Conservation (phyloP, 192 early-diverging fungal species). For the Glomus cerebriforme region DNA sequence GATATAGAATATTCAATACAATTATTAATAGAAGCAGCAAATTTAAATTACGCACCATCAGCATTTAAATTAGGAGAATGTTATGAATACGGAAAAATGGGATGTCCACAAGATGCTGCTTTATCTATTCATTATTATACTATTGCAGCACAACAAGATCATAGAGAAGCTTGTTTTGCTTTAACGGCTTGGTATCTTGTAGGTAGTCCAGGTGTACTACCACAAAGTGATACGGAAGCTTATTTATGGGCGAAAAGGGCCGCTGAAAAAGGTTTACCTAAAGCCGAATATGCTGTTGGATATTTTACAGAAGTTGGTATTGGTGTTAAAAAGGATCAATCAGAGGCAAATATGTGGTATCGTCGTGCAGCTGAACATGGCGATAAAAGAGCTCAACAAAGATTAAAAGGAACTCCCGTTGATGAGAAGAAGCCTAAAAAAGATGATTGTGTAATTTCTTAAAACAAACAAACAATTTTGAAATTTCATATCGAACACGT, state of each 20-base stretch:
- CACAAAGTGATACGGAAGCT: constrained; percentile 65
- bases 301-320: constrained; percentile 70
- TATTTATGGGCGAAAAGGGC: constrained; percentile 64
- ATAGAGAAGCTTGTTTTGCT: constrained; percentile 64
- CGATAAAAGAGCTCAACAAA: constrained; percentile 58
- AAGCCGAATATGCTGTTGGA: constrained; percentile 67
- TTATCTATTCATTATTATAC: constrained; percentile 63
- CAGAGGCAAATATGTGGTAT: constrained; percentile 63
- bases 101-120: constrained; percentile 54
- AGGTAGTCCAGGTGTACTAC: constrained; percentile 52
- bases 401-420: constrained; percentile 52
- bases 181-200: constrained; percentile 71
- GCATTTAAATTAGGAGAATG: constrained; percentile 62
- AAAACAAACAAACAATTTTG: background rate
- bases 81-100: constrained; percentile 67
- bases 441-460: constrained; percentile 48
- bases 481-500: no score
- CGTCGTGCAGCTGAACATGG: constrained; percentile 67
- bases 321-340: constrained; percentile 54
- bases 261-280: constrained; percentile 59
- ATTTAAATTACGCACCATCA: constrained; percentile 67
- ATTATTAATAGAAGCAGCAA: constrained; percentile 63
- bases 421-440: constrained; percentile 49
- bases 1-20: constrained; percentile 64
- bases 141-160: constrained; percentile 62